These are phyloP conservation scores for Clavulina sp. DNA, from an alignment of 768 basidiomycete genomes.

Conservation along the genomic window DNA sequence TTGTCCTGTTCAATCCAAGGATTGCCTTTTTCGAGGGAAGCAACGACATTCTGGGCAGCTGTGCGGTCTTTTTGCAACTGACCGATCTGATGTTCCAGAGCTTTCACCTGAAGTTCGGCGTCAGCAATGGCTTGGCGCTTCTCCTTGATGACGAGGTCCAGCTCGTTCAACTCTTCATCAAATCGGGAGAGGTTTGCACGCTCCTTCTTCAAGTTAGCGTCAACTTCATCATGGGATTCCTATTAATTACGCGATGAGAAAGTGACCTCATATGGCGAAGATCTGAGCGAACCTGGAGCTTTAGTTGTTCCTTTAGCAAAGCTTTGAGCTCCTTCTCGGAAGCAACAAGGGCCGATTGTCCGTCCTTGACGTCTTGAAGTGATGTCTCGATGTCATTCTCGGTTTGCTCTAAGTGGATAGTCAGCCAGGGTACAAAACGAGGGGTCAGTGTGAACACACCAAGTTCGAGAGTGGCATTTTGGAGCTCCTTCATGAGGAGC, in stretches of 20 bases:
- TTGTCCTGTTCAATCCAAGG: slow-evolving; percentile 83
- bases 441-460: slow-evolving; percentile 31
- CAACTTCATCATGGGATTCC: slow-evolving; percentile 44
- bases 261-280: neutral
- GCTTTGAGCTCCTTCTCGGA: slow-evolving; percentile 46
- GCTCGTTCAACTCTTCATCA: slow-evolving; percentile 70
- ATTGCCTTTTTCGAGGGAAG: slow-evolving; percentile 60
- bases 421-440: neutral
- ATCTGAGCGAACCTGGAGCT: slow-evolving; percentile 25
- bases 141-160: slow-evolving; percentile 64
- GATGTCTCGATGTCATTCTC: slow-evolving; percentile 48
- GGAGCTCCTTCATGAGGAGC: slow-evolving; percentile 73
- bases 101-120: slow-evolving; percentile 43
- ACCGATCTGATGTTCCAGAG: slow-evolving; percentile 53
- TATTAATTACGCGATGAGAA: slow-evolving; percentile 15
- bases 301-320: slow-evolving; percentile 31
- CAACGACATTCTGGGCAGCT: slow-evolving; percentile 31
- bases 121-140: slow-evolving; percentile 58
- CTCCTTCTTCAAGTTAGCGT: slow-evolving; percentile 62
- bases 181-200: slow-evolving; percentile 75
- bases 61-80: slow-evolving; percentile 47
- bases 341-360: slow-evolving; percentile 30
- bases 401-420: slow-evolving; percentile 45
- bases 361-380: slow-evolving; percentile 27
- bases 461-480: slow-evolving; percentile 74